Conservation (phyloP, 1,139 yeast genomes). For the Protomyces inundatus region DNA sequence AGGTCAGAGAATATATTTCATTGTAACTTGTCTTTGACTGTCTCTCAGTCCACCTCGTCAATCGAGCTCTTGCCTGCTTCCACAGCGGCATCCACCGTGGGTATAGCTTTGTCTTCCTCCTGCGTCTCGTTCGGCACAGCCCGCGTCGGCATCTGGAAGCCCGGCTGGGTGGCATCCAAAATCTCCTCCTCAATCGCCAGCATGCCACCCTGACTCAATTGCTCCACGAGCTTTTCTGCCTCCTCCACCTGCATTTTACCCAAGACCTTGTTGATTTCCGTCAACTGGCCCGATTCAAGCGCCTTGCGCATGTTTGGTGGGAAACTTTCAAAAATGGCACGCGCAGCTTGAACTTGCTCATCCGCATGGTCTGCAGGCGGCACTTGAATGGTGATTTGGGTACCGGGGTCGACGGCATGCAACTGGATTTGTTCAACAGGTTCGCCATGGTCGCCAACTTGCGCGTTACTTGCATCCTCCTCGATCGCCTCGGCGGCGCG, state of each 20-base stretch:
- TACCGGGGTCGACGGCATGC: constrained; percentile 78
- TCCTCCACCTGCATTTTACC: constrained; percentile 69
- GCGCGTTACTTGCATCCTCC: constrained; percentile 42
- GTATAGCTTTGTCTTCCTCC: neutral
- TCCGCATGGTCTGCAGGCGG: constrained; percentile 51
- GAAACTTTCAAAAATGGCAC: constrained; percentile 51
- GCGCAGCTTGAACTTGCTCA: constrained; percentile 44
- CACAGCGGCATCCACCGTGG: neutral
- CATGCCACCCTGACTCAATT: constrained; percentile 75
- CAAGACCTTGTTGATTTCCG: constrained; percentile 76
- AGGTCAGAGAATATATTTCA: neutral
- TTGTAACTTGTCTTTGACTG: neutral
- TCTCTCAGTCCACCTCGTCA: neutral
- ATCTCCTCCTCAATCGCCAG: constrained; percentile 72
- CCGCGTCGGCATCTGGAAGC: constrained; percentile 20
- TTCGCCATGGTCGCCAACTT: constrained; percentile 37
- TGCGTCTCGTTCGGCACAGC: neutral
- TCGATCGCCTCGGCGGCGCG: constrained; percentile 66
- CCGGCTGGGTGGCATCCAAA: constrained; percentile 59
- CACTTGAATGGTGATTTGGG: constrained; percentile 65
- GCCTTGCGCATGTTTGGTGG: constrained; percentile 69
- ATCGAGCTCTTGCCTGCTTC: neutral
- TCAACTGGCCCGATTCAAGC: constrained; percentile 62
- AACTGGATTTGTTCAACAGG: constrained; percentile 80
- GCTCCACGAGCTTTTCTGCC: constrained; percentile 71